A percentile compares a stretch with the other conserved stretches of the same genome.
Conservation (phyloP, 108 stramenopile genomes). For the Discostella stelligeroides region DNA sequence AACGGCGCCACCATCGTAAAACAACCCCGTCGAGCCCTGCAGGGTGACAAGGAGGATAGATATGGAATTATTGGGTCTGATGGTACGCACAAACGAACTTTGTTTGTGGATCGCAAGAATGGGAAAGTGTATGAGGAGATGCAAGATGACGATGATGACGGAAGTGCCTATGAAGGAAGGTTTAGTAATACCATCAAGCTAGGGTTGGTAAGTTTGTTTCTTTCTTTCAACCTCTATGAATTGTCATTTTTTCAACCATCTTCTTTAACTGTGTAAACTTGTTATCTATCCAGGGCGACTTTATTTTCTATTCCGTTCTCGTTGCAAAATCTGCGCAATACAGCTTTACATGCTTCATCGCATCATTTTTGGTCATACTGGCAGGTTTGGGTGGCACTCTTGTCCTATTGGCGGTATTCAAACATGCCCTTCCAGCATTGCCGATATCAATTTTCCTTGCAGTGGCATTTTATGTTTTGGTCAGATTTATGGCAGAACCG, state of each 20-base stretch:
- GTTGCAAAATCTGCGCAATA: conserved; percentile 92
- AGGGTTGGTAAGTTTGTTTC: conserved; percentile 23
- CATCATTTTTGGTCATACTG: conserved; percentile 88
- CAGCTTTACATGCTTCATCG: conserved; percentile 89
- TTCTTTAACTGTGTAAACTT: no score
- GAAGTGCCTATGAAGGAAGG: conserved; percentile 50
- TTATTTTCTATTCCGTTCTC: conserved; percentile 96
- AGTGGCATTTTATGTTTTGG: conserved; percentile 76
- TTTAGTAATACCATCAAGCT: conserved; percentile 48
- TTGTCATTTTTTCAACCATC: no score
- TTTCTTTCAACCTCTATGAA: no score
- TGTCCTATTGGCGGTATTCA: conserved; percentile 87
- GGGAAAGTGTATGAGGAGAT: conserved; percentile 84
- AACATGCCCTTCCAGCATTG: conserved; percentile 92
- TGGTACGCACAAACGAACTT: conserved; percentile 68
- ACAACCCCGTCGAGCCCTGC: conserved; percentile 37
- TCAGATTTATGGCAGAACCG: conserved; percentile 73
- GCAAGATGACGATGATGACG: conserved; percentile 59
- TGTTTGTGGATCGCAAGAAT: conserved; percentile 66
- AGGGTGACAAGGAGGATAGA: conserved; percentile 29
- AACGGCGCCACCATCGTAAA: conserved; percentile 49
- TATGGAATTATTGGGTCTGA: conserved; percentile 59
- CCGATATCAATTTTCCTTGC: conserved; percentile 89
- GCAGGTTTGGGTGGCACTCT: conserved; percentile 92
- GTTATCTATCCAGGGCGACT: conserved; percentile 70